phyloP scores from a whole-genome alignment of 2,329 filamentous ascomycete genomes.

The Fusarium algeriense region DNA sequence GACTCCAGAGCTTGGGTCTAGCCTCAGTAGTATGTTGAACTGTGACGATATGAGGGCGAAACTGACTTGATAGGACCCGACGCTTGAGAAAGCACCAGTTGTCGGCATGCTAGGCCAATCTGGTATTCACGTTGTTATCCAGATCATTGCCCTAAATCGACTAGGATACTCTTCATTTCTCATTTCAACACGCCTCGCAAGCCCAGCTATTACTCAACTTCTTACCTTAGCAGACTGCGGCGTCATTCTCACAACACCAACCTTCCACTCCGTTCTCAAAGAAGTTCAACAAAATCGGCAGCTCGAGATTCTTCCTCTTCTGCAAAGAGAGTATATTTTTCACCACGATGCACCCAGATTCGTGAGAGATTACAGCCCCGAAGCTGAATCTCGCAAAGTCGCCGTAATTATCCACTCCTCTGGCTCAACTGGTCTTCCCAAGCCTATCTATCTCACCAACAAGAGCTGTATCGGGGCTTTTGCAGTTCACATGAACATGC shows the following conservation, averaged over 20 bases:
- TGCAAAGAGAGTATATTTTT: conserved; percentile 15
- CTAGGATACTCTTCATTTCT: conserved; percentile 40
- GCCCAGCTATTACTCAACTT: conserved; percentile 35
- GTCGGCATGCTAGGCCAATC: conserved; percentile 40
- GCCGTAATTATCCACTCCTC: conserved; percentile 51
- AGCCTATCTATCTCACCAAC: conserved; percentile 72
- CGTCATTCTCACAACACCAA: conserved; percentile 32
- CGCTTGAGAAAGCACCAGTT: conserved; percentile 27
- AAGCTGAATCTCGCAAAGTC: conserved; percentile 30
- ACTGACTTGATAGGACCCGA: conserved; percentile 28
- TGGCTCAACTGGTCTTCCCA: conserved; percentile 72
- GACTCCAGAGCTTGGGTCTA: conserved; percentile 26
- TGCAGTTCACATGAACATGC: conserved; percentile 54
- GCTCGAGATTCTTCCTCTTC: conserved; percentile 27
- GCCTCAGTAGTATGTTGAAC: conserved; percentile 26
- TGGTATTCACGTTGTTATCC: conserved; percentile 35
- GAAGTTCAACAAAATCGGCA: conserved; percentile 30
- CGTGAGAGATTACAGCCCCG: conserved; percentile 26
- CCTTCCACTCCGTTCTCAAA: conserved; percentile 29
- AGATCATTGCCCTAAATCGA: conserved; percentile 40
- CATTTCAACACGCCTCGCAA: conserved; percentile 41
- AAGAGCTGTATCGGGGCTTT: conserved; percentile 63
- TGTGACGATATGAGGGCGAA: fast-evolving
- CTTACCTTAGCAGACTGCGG: conserved; percentile 24
- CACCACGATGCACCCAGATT: conserved; percentile 31